Percentiles rank a stretch among this genome's conserved stretches.
Conservation (phyloP, 805 yeast species). For the Kockiozyma suomiensis region DNA sequence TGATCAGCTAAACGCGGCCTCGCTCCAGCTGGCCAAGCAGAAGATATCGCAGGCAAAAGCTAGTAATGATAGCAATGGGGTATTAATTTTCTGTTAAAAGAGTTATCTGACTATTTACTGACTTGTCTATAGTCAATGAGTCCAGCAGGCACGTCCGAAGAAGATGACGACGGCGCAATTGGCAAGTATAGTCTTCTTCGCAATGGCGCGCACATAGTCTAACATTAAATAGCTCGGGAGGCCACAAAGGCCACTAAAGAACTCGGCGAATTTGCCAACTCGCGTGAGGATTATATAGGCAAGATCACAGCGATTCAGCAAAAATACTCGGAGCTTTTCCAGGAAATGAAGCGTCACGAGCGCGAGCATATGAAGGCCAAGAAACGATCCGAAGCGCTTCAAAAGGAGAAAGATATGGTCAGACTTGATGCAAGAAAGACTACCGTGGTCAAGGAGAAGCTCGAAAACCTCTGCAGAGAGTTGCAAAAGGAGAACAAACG, state of each 20-base stretch:
- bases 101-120: neutral
- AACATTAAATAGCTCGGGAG: neutral
- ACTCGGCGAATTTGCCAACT: constrained; percentile 10
- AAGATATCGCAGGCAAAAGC: neutral
- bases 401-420: constrained; percentile 13
- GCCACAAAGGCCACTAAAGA: constrained; percentile 8
- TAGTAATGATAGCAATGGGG: neutral
- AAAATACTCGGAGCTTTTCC: constrained; percentile 27
- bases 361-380: constrained; percentile 28
- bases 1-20: constrained; percentile 21
- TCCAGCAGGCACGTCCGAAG: constrained; percentile 1
- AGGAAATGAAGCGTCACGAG: constrained; percentile 30
- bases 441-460: constrained; percentile 13
- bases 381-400: constrained; percentile 17
- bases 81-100: no score
- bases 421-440: constrained; percentile 18
- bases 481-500: constrained; percentile 30
- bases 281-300: constrained; percentile 24
- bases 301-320: constrained; percentile 29
- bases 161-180: neutral
- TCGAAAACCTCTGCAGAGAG: constrained; percentile 28
- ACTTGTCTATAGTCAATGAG: no score
- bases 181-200: constrained; percentile 1
- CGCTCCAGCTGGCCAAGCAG: neutral
- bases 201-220: neutral